Evolutionary conservation across 2,329 filamentous ascomycete species (phyloP).

Genomic region (Claviceps pazoutovae): DNA sequence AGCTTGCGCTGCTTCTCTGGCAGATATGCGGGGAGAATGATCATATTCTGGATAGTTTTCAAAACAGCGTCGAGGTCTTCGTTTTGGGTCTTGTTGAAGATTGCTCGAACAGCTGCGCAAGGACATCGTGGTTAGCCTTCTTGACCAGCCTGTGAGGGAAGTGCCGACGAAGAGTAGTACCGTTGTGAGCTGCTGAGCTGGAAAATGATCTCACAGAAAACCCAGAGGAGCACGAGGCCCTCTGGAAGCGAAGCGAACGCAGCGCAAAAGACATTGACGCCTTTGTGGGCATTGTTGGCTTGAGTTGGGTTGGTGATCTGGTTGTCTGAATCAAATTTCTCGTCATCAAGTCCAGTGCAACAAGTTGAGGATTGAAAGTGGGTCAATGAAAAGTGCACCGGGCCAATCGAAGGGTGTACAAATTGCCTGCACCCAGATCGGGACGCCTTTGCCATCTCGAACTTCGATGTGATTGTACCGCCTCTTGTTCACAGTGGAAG

Average conservation of each 20-base stretch:
- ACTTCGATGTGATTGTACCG: neutral
- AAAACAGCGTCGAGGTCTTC: constrained; percentile 40
- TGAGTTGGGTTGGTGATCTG: neutral
- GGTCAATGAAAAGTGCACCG: constrained; percentile 17
- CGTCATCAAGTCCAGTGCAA: neutral
- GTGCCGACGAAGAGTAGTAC: constrained; percentile 10
- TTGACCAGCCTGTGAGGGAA: neutral
- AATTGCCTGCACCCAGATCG: neutral
- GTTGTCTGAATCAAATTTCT: constrained; percentile 7
- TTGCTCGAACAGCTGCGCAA: constrained; percentile 18
- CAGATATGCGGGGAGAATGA: constrained; percentile 50
- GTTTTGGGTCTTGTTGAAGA: constrained; percentile 39
- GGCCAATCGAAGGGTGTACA: constrained; percentile 22
- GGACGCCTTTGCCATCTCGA: neutral
- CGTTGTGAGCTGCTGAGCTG: constrained; percentile 16
- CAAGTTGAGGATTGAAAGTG: constrained; percentile 6
- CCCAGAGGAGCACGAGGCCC: neutral
- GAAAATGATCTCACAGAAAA: constrained; percentile 10
- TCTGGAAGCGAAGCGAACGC: constrained; percentile 11
- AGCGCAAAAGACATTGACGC: constrained; percentile 13
- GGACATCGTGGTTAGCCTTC: constrained; percentile 6
- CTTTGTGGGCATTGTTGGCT: constrained; percentile 9
- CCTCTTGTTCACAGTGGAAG: neutral
- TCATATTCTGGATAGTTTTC: constrained; percentile 37
- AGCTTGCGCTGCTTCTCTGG: constrained; percentile 36